A percentile compares a stretch with the other conserved stretches of the same genome.
phyloP scores from a whole-genome alignment of 495 filamentous ascomycete genomes.

The Talaromyces nanjingensis region DNA sequence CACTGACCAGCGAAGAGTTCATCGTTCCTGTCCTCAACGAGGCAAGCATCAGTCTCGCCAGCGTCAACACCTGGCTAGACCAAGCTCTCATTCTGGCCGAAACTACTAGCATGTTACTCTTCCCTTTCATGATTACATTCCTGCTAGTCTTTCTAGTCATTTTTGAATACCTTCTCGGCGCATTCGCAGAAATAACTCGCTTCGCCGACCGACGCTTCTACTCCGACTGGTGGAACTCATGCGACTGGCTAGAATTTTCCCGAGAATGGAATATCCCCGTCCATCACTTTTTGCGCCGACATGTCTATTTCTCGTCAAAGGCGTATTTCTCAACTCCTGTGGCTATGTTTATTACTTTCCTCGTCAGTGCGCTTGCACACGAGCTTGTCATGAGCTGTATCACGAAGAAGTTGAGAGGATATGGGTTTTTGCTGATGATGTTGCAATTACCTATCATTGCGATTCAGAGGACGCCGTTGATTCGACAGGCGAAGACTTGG shows the following conservation, averaged over 20 bases:
- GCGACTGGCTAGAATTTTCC: constrained; percentile 80
- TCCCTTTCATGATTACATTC: constrained; percentile 96
- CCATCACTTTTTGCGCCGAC: constrained; percentile 92
- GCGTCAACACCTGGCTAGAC: constrained; percentile 51
- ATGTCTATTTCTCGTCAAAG: constrained; percentile 81
- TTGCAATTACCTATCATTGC: constrained; percentile 89
- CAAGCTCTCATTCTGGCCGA: constrained; percentile 75
- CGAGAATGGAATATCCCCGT: constrained; percentile 98
- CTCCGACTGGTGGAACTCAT: constrained; percentile 86
- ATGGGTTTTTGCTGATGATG: constrained; percentile 94
- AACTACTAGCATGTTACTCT: constrained; percentile 87
- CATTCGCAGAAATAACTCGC: constrained; percentile 86
- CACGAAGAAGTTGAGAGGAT: constrained; percentile 91
- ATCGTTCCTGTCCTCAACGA: constrained; percentile 84
- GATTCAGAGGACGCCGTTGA: constrained; percentile 71
- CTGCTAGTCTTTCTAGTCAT: constrained; percentile 93
- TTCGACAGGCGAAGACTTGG: constrained; percentile 65
- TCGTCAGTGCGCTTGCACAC: constrained; percentile 82
- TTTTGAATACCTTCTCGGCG: constrained; percentile 93
- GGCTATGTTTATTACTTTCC: constrained; percentile 86
- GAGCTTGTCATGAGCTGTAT: constrained; percentile 98
- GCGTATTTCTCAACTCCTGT: constrained; percentile 66
- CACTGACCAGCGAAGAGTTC: constrained; percentile 88
- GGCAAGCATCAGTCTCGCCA: constrained; percentile 59
- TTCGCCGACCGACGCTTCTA: constrained; percentile 97